A percentile compares a stretch with the other conserved stretches of the same genome.
phyloP scores from a whole-genome alignment of 192 early-diverging fungal species.

The Coemansia sp. region DNA sequence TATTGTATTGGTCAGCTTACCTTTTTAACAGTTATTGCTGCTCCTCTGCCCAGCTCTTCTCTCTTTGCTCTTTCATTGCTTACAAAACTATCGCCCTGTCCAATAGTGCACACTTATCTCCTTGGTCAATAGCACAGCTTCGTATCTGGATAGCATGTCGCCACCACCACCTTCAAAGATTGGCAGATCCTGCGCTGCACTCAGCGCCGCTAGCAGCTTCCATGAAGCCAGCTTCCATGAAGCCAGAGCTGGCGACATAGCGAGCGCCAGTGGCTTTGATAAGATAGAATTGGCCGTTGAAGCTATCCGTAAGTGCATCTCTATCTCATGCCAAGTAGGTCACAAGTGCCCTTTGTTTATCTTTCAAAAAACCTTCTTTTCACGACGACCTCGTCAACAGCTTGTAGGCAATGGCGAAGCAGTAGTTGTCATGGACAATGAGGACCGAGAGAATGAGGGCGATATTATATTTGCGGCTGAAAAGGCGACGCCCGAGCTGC shows the following conservation, averaged over 20 bases:
- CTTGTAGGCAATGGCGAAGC: conserved; percentile 71
- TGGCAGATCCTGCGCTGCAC: not conserved
- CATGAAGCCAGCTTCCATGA: too few species aligned
- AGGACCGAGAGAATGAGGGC: conserved; percentile 99
- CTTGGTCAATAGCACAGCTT: not conserved
- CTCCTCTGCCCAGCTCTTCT: too few species aligned
- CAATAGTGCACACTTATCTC: too few species aligned
- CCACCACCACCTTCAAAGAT: not conserved
- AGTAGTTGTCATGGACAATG: conserved; percentile 93
- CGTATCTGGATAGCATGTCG: not conserved
- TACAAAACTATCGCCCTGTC: too few species aligned
- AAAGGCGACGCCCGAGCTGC: conserved; percentile 83
- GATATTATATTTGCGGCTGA: conserved; percentile 98
- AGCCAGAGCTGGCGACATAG: not conserved
- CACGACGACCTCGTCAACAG: not conserved
- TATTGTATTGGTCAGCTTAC: too few species aligned
- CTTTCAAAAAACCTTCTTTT: not conserved
- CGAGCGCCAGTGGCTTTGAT: conserved; percentile 17
- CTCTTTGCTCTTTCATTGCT: too few species aligned
- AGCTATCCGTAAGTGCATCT: conserved; percentile 39
- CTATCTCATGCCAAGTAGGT: not conserved
- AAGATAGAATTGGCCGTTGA: conserved; percentile 36
- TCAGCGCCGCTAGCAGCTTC: not conserved
- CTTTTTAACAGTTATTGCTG: too few species aligned
- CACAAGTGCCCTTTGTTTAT: not conserved